Base-by-base conservation (phyloP, 2,329 filamentous ascomycete species). In the Byssoonygena ceratinophila region DNA sequence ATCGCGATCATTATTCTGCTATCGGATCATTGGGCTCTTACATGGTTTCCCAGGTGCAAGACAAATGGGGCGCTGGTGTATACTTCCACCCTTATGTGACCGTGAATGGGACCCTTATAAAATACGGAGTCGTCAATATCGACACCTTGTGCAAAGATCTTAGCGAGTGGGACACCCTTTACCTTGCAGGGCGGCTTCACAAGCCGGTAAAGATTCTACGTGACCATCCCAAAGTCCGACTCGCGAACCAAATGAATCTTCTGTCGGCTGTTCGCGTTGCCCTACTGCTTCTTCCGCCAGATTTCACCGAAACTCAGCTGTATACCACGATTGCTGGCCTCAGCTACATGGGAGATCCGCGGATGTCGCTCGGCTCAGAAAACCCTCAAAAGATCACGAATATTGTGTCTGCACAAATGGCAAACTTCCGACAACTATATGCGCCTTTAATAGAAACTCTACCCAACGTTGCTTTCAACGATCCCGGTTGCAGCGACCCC, bases 61-160 rank as follows among this genome's bases (percentile, higher is more conserved):
- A 97, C 63, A 79, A 76, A 58, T 87, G 85, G 73, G 92, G 92
- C 39, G 92, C 92, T 0, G 94, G 92, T 5, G 88, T 96, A 36
- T 98, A 98, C 71, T 98, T 96, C 73, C 95, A 98, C 63, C 90
- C 92, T 0, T 96, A 91, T 66, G 81, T 98, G 46, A 91, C 86
- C 1, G 83, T 97, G 55, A 95, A 97, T 62, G 94, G 92, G 37
- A 94, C 89, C 56, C 77, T 97, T 63, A 92, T 98, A 69, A 98
- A 98, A 71, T 98, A 98, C 63, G 92, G 91, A 18, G 92, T 98
- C 20, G 94, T 96, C 40, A 95, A 94, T 63, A 79, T 97, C 59
- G 83, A 94, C 64, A 96, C 90, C 2, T 75, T 98, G 14, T 90
- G 88, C 61, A 78, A 77, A 39, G 92, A 98, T 66, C 78, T 98